phyloP scores from a whole-genome alignment of 176 grass and related monocot genomes.

The Hyparrhenia diplandra region DNA sequence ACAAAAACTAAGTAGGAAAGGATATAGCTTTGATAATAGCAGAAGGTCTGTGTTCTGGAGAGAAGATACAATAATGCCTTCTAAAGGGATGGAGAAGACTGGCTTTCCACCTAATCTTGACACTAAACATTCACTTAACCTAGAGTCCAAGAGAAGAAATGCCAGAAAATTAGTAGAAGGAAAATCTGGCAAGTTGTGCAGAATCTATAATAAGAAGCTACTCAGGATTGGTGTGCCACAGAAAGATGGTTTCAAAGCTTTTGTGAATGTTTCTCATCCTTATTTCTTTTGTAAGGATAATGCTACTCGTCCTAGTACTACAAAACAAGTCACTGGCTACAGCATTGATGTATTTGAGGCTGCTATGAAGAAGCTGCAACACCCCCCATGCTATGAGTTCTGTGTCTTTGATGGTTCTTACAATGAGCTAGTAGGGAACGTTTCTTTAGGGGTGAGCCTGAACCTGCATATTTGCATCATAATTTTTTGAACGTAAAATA shows the following conservation, averaged over 20 bases:
- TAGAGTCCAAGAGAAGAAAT: background rate
- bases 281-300: background rate
- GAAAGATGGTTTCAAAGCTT: slow-evolving; percentile 37
- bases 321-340: slow-evolving; percentile 36
- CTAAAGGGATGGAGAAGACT: background rate
- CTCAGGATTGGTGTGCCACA: slow-evolving; percentile 46
- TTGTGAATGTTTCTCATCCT: slow-evolving; percentile 31
- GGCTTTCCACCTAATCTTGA: background rate
- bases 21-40: background rate
- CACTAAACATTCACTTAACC: background rate
- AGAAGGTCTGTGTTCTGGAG: background rate
- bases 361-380: slow-evolving; percentile 23
- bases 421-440: slow-evolving; percentile 43
- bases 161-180: background rate
- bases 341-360: slow-evolving; percentile 44
- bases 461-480: background rate
- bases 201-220: background rate
- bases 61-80: background rate
- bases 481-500: background rate
- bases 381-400: slow-evolving; percentile 15
- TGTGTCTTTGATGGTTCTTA: background rate
- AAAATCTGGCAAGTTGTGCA: background rate
- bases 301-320: background rate
- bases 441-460: slow-evolving; percentile 43
- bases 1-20: background rate